Evolutionary conservation across 805 yeast genomes (phyloP).

Genomic region (Saturnispora hagleri): DNA sequence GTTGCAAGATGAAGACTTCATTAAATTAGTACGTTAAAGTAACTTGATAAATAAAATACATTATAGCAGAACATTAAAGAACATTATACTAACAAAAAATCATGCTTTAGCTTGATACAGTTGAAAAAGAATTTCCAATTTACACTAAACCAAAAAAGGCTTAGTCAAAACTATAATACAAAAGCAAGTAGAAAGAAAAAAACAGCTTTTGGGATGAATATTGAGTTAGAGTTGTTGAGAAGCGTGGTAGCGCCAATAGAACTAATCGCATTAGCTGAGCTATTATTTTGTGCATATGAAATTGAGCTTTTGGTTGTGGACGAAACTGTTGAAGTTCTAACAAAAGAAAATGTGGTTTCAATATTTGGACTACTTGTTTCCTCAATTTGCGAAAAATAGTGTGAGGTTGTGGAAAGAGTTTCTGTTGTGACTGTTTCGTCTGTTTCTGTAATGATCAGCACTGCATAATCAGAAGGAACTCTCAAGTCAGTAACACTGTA

Average conservation of each 20-base stretch:
- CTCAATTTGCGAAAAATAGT: not conserved
- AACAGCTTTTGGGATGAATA: not conserved
- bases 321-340: not conserved
- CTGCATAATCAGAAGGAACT: slow-evolving; percentile 24
- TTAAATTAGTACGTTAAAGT: slow-evolving; percentile 1
- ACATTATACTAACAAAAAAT: not conserved
- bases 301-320: not conserved
- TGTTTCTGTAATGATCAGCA: slow-evolving; percentile 10
- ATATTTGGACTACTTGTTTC: not conserved
- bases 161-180: not conserved
- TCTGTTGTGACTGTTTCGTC: not conserved
- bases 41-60: not conserved
- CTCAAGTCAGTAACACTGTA: slow-evolving; percentile 22
- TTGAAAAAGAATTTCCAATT: not conserved
- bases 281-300: not conserved
- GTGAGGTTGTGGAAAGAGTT: not conserved
- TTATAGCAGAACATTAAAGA: not conserved
- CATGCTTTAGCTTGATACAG: not conserved
- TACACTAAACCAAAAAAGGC: not conserved
- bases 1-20: slow-evolving; percentile 1
- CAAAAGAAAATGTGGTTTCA: not conserved
- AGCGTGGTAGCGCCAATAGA: not conserved
- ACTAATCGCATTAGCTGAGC: not conserved
- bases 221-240: not conserved
- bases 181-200: not conserved